Evolutionary conservation across 2,329 filamentous ascomycete genomes (phyloP), one percentile per base, ranked within the genome.

Genomic region (Verticillium klebahnii): DNA sequence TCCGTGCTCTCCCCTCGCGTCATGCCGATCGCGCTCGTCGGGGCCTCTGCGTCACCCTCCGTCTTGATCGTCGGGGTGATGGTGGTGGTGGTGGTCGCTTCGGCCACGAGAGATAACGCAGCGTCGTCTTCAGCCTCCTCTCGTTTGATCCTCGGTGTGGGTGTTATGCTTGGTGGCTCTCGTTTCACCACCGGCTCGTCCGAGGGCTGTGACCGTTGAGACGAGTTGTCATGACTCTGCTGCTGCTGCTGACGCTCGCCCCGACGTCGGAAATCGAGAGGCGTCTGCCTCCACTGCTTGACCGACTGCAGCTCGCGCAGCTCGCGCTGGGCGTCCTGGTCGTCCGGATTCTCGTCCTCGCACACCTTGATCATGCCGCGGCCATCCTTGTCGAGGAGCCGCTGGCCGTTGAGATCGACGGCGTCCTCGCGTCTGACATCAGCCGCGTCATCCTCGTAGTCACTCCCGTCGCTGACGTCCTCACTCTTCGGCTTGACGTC

Each of bases 321-420:
- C 73, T 96, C 90, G 34, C 83, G 80, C 68, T 83, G 79, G 2
- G 79, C 82, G 68, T 86, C 79, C 19, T 80, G 76, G 60, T 89
- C 86, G 40, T 84, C 80, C 2, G 69, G 69, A 40, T 79, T 60
- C 80, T 92, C 89, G 55, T 90, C 89, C 64, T 88, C 89, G 70
- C 92, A 95, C 1, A 95, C 86, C 67, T 85, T 90, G 64, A 94
- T 77, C 80, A 96, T 81, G 14, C 84, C 82, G 23, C 83, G 80
- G 0, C 89, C 91, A 60, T 89, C 84, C 9, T 79, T 78, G 69
- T 93, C 91, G 25, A 89, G 74, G 56, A 93, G 77, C 63, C 78
- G 82, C 59, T 79, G 83, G 1, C 90, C 89, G 67, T 92, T 80
- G 17, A 87, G 77, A 72, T 92, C 89, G 12, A 87, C 67, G 1